phyloP scores from a whole-genome alignment of 2,329 filamentous ascomycete species.

The Purpureocillium lavendulum region DNA sequence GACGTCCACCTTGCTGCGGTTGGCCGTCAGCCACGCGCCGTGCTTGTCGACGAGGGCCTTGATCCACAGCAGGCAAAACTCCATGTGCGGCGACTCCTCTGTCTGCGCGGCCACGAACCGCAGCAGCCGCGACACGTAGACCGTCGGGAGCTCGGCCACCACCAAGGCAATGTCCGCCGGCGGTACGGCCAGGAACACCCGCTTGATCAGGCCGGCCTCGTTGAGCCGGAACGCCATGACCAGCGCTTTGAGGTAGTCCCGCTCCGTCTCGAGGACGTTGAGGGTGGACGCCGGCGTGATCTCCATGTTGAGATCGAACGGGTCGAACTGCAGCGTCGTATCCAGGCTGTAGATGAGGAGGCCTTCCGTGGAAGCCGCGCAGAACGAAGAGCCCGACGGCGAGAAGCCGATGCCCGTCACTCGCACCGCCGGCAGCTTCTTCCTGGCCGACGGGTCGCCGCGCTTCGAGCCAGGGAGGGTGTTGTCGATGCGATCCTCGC shows the following conservation, averaged over 20 bases:
- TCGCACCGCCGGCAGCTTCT: conserved; percentile 70
- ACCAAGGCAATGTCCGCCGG: conserved; percentile 66
- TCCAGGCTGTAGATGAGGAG: conserved; percentile 91
- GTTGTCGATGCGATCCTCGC: conserved; percentile 73
- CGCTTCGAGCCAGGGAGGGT: conserved; percentile 79
- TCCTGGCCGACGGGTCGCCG: conserved; percentile 75
- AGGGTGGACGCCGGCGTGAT: conserved; percentile 85
- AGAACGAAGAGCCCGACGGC: conserved; percentile 83
- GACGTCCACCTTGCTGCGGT: conserved; percentile 69
- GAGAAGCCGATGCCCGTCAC: conserved; percentile 82
- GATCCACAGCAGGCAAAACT: conserved; percentile 92
- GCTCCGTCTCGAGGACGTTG: conserved; percentile 54
- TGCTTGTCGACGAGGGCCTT: conserved; percentile 74
- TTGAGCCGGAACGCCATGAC: conserved; percentile 98
- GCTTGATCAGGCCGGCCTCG: conserved; percentile 70
- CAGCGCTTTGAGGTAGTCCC: conserved; percentile 82
- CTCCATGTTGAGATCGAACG: conserved; percentile 89
- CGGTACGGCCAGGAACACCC: conserved; percentile 79
- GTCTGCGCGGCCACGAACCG: conserved; percentile 83
- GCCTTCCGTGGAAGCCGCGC: conserved; percentile 89
- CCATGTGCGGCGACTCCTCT: conserved; percentile 85
- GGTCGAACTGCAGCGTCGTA: conserved; percentile 77
- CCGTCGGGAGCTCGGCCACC: conserved; percentile 68
- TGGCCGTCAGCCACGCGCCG: conserved; percentile 76
- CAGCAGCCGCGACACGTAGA: conserved; percentile 79